Conservation (phyloP, 345 rosid genomes). For the Angophora floribunda region DNA sequence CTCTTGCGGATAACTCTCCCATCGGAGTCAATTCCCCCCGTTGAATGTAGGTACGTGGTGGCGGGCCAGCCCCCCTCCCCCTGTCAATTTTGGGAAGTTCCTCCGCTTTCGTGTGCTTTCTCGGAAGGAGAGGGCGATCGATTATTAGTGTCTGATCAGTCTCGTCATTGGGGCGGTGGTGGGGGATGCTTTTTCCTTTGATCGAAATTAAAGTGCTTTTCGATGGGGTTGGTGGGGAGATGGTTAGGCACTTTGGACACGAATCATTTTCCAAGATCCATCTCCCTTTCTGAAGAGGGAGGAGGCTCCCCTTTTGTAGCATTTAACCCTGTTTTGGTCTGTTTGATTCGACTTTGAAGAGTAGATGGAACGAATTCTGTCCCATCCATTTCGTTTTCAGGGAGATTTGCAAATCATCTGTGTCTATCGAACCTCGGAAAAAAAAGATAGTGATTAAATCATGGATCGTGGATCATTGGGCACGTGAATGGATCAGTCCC, state of each 20-base stretch:
- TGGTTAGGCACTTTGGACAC: background rate
- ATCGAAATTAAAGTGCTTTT: background rate
- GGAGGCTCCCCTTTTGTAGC: background rate
- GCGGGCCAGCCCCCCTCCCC: background rate
- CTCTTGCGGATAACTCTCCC: background rate
- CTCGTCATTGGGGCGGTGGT: background rate
- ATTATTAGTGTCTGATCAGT: background rate
- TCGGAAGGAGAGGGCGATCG: background rate
- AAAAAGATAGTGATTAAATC: background rate
- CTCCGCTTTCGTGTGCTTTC: background rate
- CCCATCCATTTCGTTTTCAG: background rate
- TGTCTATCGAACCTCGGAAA: background rate
- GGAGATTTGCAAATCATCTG: background rate
- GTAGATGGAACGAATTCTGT: background rate
- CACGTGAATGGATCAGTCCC: background rate
- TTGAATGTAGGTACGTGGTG: background rate
- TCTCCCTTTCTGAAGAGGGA: background rate
- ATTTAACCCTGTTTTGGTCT: background rate
- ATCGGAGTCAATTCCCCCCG: background rate
- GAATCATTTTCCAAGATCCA: background rate
- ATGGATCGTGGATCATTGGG: background rate
- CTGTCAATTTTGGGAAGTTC: background rate
- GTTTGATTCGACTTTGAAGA: too few species aligned
- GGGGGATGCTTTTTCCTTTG: background rate
- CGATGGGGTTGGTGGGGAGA: background rate